Evolutionary conservation across 192 early-diverging fungal genomes (phyloP).

Genomic region (Backusella tarrabulga): DNA sequence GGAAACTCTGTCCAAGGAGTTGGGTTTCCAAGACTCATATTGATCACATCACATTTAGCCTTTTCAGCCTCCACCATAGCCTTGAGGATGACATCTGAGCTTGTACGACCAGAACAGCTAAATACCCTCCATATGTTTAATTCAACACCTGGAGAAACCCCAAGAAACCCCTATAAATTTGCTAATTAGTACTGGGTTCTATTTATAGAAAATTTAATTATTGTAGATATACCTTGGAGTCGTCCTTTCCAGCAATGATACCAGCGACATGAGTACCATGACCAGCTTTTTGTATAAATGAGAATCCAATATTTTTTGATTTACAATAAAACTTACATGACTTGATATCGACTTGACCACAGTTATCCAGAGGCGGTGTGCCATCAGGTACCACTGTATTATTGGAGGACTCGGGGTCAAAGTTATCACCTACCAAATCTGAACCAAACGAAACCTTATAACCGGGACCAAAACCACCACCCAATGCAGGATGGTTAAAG

Average conservation of each 20-base stretch:
- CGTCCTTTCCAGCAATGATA: constrained; percentile 51
- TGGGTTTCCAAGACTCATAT: constrained; percentile 76
- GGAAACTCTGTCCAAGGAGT: constrained; percentile 60
- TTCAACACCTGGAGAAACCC: constrained; percentile 66
- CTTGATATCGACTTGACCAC: constrained; percentile 26
- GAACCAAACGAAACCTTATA: constrained; percentile 58
- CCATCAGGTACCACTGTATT: constrained; percentile 13
- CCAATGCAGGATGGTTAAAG: constrained; percentile 64
- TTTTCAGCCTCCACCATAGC: constrained; percentile 69
- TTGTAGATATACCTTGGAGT: constrained; percentile 14
- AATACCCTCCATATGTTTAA: constrained; percentile 82
- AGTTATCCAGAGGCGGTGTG: constrained; percentile 49
- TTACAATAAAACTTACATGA: neutral
- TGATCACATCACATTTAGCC: constrained; percentile 74
- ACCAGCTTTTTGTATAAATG: constrained; percentile 26
- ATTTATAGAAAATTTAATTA: neutral
- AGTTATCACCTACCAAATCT: constrained; percentile 57
- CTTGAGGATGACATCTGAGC: constrained; percentile 73
- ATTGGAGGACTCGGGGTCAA: constrained; percentile 11
- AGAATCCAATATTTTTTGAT: neutral
- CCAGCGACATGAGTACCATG: constrained; percentile 73
- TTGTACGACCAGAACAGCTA: constrained; percentile 68
- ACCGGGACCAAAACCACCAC: constrained; percentile 58
- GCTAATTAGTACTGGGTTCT: neutral
- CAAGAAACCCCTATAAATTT: constrained; percentile 42